Percentiles rank a stretch among this genome's conserved stretches.
phyloP scores from a whole-genome alignment of 352 stramenopile genomes.

The Phytophthora meadii region DNA sequence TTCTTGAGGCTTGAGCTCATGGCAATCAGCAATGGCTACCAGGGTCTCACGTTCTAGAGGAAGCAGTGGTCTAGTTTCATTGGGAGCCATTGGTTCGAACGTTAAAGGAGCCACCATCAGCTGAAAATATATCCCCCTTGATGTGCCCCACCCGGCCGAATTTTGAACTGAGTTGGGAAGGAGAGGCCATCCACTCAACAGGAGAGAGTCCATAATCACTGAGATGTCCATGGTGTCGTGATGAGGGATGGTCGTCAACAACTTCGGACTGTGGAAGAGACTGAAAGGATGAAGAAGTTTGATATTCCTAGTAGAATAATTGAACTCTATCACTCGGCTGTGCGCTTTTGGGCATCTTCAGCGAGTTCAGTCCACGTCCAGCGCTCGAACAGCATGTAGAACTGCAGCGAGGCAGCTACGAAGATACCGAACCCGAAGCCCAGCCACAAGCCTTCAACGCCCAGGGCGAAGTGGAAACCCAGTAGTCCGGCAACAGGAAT shows the following conservation, averaged over 20 bases:
- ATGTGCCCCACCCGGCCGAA: background rate
- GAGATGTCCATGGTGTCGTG: background rate
- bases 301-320: too few species aligned
- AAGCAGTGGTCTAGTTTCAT: background rate
- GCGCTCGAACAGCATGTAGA: background rate
- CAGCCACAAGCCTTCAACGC: background rate
- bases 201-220: background rate
- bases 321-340: too few species aligned
- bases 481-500: background rate
- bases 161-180: background rate
- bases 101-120: background rate
- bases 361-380: too few species aligned
- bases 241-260: background rate
- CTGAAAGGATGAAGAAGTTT: too few species aligned
- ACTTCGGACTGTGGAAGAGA: background rate
- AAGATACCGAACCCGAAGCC: background rate
- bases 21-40: background rate
- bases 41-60: background rate
- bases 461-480: background rate
- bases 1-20: background rate
- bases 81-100: background rate
- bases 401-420: background rate
- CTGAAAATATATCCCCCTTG: conserved; percentile 1
- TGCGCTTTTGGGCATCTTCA: too few species aligned
- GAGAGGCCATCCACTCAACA: background rate